Evolutionary conservation across 345 rosid species (phyloP).

Genomic region (Laguncularia racemosa): DNA sequence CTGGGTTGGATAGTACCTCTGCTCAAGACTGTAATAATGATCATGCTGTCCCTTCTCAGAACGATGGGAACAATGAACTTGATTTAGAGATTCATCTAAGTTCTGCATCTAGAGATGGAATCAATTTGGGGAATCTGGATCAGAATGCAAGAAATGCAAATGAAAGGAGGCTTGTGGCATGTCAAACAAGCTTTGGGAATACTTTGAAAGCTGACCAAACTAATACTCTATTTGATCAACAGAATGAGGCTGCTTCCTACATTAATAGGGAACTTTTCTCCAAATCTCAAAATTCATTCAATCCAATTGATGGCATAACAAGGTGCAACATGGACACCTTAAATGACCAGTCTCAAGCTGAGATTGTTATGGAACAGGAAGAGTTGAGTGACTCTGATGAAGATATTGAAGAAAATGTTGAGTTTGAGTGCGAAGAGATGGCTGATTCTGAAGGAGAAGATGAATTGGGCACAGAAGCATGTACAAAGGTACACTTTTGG

Average conservation of each 20-base stretch:
- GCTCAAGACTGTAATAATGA: constrained; percentile 26
- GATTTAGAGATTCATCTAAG: constrained; percentile 76
- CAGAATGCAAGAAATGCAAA: constrained; percentile 18
- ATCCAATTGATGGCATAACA: constrained; percentile 18
- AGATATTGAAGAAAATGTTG: constrained; percentile 81
- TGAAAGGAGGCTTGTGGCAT: constrained; percentile 11
- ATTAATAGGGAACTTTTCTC: constrained; percentile 14
- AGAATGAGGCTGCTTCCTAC: constrained; percentile 13
- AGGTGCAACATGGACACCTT: constrained; percentile 31
- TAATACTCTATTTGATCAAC: constrained; percentile 9
- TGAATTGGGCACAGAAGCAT: constrained; percentile 37
- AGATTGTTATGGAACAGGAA: constrained; percentile 96
- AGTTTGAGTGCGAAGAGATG: constrained; percentile 99
- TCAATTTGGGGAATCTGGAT: constrained; percentile 21
- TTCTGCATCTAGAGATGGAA: constrained; percentile 38
- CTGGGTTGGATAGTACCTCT: constrained; percentile 28
- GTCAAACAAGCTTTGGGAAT: constrained; percentile 15
- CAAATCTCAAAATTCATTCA: constrained; percentile 20
- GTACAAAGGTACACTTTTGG: constrained; percentile 37
- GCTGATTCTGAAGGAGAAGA: constrained; percentile 93
- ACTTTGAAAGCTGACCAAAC: constrained; percentile 14
- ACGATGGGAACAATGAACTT: constrained; percentile 39
- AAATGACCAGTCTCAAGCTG: constrained; percentile 57
- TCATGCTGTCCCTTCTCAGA: constrained; percentile 24
- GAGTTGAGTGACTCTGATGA: constrained; percentile 97